Evolutionary conservation across 1,139 yeast genomes (phyloP).

Genomic region (Candida sp.): DNA sequence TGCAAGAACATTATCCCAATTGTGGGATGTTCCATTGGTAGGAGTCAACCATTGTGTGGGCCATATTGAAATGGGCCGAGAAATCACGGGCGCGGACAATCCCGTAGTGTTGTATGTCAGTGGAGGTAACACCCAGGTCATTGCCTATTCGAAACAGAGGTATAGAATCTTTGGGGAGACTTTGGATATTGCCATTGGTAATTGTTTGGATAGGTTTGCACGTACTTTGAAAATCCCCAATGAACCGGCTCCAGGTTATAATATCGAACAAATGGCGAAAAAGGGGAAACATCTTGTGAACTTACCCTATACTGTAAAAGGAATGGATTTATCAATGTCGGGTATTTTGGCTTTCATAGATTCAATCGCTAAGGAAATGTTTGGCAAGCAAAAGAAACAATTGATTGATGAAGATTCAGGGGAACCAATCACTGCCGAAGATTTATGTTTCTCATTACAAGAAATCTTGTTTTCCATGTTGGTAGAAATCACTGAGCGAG

Average conservation of each 20-base stretch:
- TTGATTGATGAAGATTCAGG: conserved; percentile 50
- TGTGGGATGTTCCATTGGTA: conserved; percentile 82
- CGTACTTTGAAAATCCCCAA: conserved; percentile 84
- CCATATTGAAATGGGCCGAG: conserved; percentile 98
- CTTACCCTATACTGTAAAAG: conserved; percentile 94
- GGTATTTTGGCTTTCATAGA: conserved; percentile 90
- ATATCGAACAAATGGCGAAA: conserved; percentile 92
- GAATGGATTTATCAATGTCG: conserved; percentile 97
- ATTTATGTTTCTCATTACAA: conserved; percentile 88
- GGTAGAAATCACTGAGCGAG: conserved; percentile 96
- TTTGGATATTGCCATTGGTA: conserved; percentile 94
- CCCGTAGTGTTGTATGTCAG: conserved; percentile 96
- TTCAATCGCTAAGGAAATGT: conserved; percentile 68
- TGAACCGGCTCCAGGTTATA: conserved; percentile 97
- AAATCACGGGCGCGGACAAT: conserved; percentile 90
- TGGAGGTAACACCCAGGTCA: conserved; percentile 98
- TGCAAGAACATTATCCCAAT: conserved; percentile 78
- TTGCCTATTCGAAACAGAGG: conserved; percentile 90
- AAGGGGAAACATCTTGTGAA: conserved; percentile 66
- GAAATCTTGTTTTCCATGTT: conserved; percentile 94
- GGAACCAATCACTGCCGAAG: conserved; percentile 69
- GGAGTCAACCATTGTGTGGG: conserved; percentile 99
- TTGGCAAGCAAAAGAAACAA: conserved; percentile 49
- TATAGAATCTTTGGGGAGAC: conserved; percentile 98
- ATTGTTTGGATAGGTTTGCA: conserved; percentile 95